Percentiles rank a stretch among this genome's conserved stretches.
phyloP scores from a whole-genome alignment of 495 filamentous ascomycete species.

The Xylaria scruposa region DNA sequence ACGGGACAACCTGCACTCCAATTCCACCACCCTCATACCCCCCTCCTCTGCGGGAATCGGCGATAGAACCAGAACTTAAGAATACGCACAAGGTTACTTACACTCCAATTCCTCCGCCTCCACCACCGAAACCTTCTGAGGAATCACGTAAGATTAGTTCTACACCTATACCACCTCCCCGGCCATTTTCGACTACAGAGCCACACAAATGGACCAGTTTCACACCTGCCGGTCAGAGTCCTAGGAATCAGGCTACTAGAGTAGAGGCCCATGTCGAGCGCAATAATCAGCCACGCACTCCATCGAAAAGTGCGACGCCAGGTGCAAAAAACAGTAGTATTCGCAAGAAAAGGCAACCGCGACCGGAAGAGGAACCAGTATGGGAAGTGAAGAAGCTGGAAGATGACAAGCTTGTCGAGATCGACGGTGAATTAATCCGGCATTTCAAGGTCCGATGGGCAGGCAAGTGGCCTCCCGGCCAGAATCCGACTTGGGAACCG shows the following conservation, averaged over 20 bases:
- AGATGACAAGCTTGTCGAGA: conserved; percentile 41
- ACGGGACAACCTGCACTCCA: not conserved
- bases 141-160: not conserved
- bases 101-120: conserved; percentile 14
- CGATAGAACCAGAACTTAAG: not conserved
- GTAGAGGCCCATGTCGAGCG: not conserved
- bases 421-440: conserved; percentile 32
- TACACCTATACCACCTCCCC: not conserved
- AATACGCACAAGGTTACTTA: conserved; percentile 4
- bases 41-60: not conserved
- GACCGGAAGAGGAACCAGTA: conserved; percentile 17
- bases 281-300: not conserved
- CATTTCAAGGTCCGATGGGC: conserved; percentile 54
- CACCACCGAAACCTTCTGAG: not conserved
- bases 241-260: conserved; percentile 20
- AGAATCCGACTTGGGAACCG: conserved; percentile 58
- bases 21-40: not conserved
- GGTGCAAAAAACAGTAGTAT: not conserved
- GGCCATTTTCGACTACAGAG: not conserved
- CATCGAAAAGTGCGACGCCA: conserved; percentile 7
- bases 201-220: conserved; percentile 20
- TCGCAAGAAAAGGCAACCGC: conserved; percentile 19
- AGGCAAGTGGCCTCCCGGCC: conserved; percentile 54
- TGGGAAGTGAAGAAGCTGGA: conserved; percentile 50
- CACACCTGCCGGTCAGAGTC: conserved; percentile 33